phyloP scores from a whole-genome alignment of 1,139 yeast genomes.

The Candida tetrigidarum region DNA sequence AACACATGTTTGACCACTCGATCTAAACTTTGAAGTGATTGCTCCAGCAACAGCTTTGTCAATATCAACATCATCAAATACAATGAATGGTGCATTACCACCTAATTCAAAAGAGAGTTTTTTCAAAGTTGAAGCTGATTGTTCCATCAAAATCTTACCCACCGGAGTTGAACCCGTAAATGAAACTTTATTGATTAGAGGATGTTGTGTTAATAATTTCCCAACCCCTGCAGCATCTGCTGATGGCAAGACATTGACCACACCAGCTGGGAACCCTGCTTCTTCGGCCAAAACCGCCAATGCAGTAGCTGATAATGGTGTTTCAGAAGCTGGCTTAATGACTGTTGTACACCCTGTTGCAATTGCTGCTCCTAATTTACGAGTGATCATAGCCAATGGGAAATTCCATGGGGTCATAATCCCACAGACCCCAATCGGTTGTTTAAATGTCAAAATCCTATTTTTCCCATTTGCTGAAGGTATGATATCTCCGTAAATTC shows the following conservation, averaged over 20 bases:
- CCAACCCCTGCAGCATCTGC: slow-evolving; percentile 68
- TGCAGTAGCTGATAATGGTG: slow-evolving; percentile 88
- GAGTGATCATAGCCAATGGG: slow-evolving; percentile 92
- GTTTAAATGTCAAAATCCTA: slow-evolving; percentile 69
- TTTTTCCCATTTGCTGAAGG: slow-evolving; percentile 61
- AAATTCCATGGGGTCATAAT: slow-evolving; percentile 96
- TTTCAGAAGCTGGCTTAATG: slow-evolving; percentile 87
- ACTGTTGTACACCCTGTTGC: slow-evolving; percentile 95
- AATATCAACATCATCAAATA: slow-evolving; percentile 81
- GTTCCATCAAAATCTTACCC: slow-evolving; percentile 80
- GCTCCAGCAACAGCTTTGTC: slow-evolving; percentile 80
- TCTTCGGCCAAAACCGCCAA: slow-evolving; percentile 69
- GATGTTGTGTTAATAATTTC: slow-evolving; percentile 67
- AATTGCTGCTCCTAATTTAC: slow-evolving; percentile 89
- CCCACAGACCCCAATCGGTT: slow-evolving; percentile 91
- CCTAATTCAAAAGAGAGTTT: slow-evolving; percentile 89
- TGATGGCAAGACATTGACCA: slow-evolving; percentile 69
- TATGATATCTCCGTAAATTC: slow-evolving; percentile 73
- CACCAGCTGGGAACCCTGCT: slow-evolving; percentile 92
- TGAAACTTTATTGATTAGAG: slow-evolving; percentile 71
- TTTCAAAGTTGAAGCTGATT: slow-evolving; percentile 77
- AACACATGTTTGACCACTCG: slow-evolving; percentile 90
- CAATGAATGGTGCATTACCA: slow-evolving; percentile 92
- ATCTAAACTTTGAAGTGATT: slow-evolving; percentile 62
- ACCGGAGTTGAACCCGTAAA: slow-evolving; percentile 92